Conservation (phyloP, 164 flowering plant species). For the Aristolochia californica region DNA sequence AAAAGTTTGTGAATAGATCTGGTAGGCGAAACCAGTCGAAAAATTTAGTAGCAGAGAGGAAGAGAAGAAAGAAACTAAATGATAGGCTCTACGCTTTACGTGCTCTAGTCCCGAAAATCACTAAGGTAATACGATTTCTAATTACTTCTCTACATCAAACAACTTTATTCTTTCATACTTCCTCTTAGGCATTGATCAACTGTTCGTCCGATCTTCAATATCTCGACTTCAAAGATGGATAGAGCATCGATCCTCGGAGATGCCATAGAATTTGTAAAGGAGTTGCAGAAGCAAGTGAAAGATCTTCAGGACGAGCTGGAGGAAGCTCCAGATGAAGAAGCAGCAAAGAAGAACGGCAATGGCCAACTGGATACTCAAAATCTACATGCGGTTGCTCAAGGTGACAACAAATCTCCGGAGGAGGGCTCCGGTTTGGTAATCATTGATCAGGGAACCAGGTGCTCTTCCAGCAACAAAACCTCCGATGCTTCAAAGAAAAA, state of each 20-base stretch:
- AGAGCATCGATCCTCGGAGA: conserved; percentile 82
- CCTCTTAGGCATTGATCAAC: neutral
- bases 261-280: conserved; percentile 74
- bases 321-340: conserved; percentile 51
- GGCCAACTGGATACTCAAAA: conserved; percentile 16
- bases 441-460: conserved; percentile 13
- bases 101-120: conserved; percentile 76
- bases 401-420: conserved; percentile 17
- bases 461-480: conserved; percentile 5
- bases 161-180: neutral
- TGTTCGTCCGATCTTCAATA: no score
- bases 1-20: conserved; percentile 28
- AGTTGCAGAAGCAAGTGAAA: conserved; percentile 61
- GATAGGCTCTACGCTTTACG: conserved; percentile 71
- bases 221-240: conserved; percentile 51
- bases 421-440: conserved; percentile 19
- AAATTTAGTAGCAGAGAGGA: conserved; percentile 87
- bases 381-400: conserved; percentile 12
- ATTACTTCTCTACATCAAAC: neutral
- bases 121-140: no score
- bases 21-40: conserved; percentile 57
- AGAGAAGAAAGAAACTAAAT: conserved; percentile 88
- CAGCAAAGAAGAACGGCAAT: conserved; percentile 8
- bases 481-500: conserved; percentile 13
- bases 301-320: conserved; percentile 78